Evolutionary conservation across 345 rosid genomes (phyloP), one percentile per base, ranked within the genome.

Genomic region (Toxicodendron radicans): DNA sequence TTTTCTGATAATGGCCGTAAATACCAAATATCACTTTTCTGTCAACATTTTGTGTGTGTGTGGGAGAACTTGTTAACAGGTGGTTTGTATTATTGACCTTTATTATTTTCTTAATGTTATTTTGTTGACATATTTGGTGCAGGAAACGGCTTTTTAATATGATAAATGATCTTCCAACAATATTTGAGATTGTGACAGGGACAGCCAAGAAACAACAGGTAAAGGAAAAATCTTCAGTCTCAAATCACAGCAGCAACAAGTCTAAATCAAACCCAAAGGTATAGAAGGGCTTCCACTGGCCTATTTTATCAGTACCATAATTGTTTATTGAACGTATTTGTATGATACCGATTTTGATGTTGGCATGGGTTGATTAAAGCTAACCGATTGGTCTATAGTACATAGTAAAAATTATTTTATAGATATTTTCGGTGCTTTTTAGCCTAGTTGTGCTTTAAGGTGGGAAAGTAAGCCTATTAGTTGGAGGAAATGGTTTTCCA

Each of bases 121-220:
- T 38, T 32, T 68, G 52, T 48, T 64, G 59, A 51, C 33, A 61
- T 45, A 33, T 76, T 43, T 79, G 71, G 68, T 83, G 84, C 89
- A 94, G 97, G 94, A 90, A 92, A 71, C 83, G 86, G 17, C 95
- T 94, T 74, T 90, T 92, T 80, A 85, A 80, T 74, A 87, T 92
- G 97, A 87, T 92, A 73, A 92, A 92, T 80, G 97, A 92, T 1
- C 94, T 90, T 73, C 96, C 93, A 41, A 90, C 97, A 38, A 85
- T 94, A 76, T 94, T 84, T 77, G 97, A 94, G 87, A 83, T 90
- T 63, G 97, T 92, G 48, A 79, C 88, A 45, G 96, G 94, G 59
- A 65, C 78, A 46, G 84, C 84, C 14, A 89, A 89, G 94, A 90
- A 87, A 78, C 90, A 81, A 72, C 70, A 38, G 43, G 43, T 83